Conservation (phyloP, 768 basidiomycete genomes). For the Tulasnella sp. region DNA sequence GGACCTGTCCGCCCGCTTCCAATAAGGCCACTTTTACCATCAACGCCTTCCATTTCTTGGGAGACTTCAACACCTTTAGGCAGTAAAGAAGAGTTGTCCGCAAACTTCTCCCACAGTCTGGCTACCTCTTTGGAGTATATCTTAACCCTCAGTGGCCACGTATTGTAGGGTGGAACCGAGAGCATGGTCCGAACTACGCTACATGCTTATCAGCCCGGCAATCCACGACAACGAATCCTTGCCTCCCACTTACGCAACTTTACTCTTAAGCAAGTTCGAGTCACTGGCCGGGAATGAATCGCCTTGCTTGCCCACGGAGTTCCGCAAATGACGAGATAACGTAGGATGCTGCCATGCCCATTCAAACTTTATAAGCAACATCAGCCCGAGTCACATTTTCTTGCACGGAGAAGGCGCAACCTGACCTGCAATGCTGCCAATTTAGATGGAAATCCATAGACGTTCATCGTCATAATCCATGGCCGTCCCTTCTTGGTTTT, state of each 20-base stretch:
- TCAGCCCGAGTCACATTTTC: background rate
- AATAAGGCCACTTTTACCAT: slow-evolving; percentile 53
- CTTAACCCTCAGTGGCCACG: slow-evolving; percentile 71
- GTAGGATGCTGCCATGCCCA: slow-evolving; percentile 1
- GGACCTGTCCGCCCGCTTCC: slow-evolving; percentile 56
- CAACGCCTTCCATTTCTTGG: slow-evolving; percentile 64
- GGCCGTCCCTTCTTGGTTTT: slow-evolving; percentile 59
- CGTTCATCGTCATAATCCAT: slow-evolving; percentile 84
- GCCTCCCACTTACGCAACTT: slow-evolving; percentile 33
- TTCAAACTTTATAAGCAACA: slow-evolving; percentile 35
- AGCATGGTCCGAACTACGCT: slow-evolving; percentile 65
- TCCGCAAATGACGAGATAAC: slow-evolving; percentile 22
- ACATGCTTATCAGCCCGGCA: background rate
- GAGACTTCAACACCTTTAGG: slow-evolving; percentile 45
- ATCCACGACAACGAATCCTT: background rate
- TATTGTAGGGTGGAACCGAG: slow-evolving; percentile 58
- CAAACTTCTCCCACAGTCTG: slow-evolving; percentile 48
- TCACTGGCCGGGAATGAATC: slow-evolving; percentile 19
- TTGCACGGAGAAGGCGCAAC: slow-evolving; percentile 47
- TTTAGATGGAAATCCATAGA: slow-evolving; percentile 77
- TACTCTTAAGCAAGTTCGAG: slow-evolving; percentile 28
- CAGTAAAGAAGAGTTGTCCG: background rate
- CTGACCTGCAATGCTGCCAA: slow-evolving; percentile 70
- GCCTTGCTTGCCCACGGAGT: slow-evolving; percentile 15
- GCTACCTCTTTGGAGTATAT: slow-evolving; percentile 64